These are phyloP conservation scores for Thermochaetoides thermophila DNA, from an alignment of 495 filamentous ascomycete species.

Conservation along the genomic window DNA sequence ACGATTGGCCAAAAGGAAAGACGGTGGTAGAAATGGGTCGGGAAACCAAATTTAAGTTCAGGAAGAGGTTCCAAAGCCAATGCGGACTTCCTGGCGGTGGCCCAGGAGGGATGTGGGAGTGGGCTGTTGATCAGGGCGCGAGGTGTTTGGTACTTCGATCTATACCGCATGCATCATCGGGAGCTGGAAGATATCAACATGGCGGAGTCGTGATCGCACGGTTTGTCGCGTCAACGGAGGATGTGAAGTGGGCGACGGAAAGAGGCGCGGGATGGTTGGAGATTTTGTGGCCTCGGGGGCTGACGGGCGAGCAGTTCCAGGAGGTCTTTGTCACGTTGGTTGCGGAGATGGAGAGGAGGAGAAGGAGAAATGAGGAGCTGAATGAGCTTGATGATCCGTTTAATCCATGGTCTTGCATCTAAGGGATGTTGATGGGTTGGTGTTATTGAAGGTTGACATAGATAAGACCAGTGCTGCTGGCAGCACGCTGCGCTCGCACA, in stretches of 20 bases:
- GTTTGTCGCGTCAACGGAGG: neutral
- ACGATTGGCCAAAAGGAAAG: too few species aligned
- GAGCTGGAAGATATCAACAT: neutral
- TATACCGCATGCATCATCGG: neutral
- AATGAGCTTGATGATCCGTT: too few species aligned
- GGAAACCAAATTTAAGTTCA: neutral
- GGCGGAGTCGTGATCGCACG: slow-evolving; percentile 3
- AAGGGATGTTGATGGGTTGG: too few species aligned
- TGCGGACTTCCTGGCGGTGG: neutral
- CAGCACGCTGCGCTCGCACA: too few species aligned
- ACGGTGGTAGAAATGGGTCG: neutral
- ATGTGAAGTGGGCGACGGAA: neutral
- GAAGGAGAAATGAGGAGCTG: slow-evolving; percentile 7
- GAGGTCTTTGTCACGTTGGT: slow-evolving; percentile 6
- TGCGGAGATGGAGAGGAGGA: slow-evolving; percentile 9
- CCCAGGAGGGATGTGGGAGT: neutral
- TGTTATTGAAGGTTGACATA: too few species aligned
- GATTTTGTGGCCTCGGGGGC: neutral
- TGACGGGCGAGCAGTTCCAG: slow-evolving; percentile 2
- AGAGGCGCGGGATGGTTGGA: slow-evolving; percentile 1
- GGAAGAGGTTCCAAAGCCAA: neutral
- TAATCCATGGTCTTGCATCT: too few species aligned
- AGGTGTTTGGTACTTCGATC: neutral
- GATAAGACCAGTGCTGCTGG: too few species aligned
- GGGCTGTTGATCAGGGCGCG: neutral